Evolutionary conservation across 768 basidiomycete species (phyloP).

Genomic region (Fibroporia radiculosa): DNA sequence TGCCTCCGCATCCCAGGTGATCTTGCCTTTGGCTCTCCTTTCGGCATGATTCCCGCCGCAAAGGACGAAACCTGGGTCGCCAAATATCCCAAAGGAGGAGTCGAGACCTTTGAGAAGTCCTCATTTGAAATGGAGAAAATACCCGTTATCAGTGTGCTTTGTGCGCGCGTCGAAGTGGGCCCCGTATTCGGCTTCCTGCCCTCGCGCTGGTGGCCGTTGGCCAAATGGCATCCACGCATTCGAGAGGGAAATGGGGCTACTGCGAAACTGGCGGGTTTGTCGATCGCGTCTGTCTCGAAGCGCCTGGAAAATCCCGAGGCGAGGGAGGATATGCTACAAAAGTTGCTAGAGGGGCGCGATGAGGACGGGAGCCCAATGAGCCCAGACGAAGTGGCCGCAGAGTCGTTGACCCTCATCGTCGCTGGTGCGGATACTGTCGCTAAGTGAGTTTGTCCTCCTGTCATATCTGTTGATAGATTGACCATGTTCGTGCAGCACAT

Average conservation of each 20-base stretch:
- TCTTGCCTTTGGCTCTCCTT: constrained; percentile 76
- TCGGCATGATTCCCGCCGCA: constrained; percentile 72
- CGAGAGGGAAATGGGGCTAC: background rate
- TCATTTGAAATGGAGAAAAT: constrained; percentile 1
- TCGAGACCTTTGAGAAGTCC: constrained; percentile 22
- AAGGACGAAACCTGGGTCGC: constrained; percentile 64
- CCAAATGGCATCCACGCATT: background rate
- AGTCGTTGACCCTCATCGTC: constrained; percentile 7
- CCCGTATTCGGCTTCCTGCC: constrained; percentile 6
- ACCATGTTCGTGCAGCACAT: background rate
- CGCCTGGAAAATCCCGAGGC: background rate
- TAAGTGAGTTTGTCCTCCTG: constrained; percentile 3
- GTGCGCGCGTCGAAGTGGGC: background rate
- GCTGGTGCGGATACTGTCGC: constrained; percentile 14
- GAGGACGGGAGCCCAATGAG: constrained; percentile 9
- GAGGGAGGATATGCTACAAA: constrained; percentile 8
- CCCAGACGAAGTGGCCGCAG: constrained; percentile 8
- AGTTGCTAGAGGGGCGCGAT: constrained; percentile 10
- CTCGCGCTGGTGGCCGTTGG: background rate
- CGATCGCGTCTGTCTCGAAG: constrained; percentile 8
- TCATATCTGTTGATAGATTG: too few species aligned
- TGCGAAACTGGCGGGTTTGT: background rate
- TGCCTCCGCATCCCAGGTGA: constrained; percentile 31
- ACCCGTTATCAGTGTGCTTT: background rate
- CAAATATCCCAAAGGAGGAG: constrained; percentile 39